These are phyloP conservation scores for Jasminum sambac DNA, from an alignment of 257 asterid genomes.

Conservation along the genomic window DNA sequence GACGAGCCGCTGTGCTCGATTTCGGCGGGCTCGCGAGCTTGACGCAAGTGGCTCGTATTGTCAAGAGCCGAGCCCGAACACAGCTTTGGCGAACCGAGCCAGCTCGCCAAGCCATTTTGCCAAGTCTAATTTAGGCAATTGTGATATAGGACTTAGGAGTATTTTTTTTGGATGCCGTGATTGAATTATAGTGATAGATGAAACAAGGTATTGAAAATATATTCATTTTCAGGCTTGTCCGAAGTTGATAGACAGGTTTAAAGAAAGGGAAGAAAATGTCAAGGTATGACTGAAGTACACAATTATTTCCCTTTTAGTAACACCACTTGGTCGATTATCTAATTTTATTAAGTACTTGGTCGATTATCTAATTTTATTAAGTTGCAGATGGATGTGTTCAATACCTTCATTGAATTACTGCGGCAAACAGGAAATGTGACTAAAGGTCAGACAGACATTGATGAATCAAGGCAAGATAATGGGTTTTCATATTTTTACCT, in stretches of 20 bases:
- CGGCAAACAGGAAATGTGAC: constrained; percentile 97
- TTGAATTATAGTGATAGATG: constrained; percentile 16
- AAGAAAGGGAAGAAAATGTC: constrained; percentile 98
- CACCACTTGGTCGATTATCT: constrained; percentile 22
- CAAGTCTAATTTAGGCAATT: no score
- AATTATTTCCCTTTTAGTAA: constrained; percentile 2
- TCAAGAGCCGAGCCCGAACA: no score
- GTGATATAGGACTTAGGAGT: constrained; percentile 9
- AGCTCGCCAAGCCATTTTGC: no score
- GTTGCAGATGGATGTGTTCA: constrained; percentile 95
- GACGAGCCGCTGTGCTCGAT: no score
- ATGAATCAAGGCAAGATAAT: constrained; percentile 77
- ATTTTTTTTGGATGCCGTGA: not conserved
- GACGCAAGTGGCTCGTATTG: no score
- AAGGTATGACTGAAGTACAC: constrained; percentile 54
- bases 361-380: constrained; percentile 26
- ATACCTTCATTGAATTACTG: constrained; percentile 86
- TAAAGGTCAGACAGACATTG: constrained; percentile 75
- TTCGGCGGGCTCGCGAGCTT: no score
- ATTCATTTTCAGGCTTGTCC: constrained; percentile 85
- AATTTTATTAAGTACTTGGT: constrained; percentile 18
- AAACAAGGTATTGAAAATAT: constrained; percentile 12
- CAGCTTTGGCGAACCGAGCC: no score
- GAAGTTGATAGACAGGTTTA: constrained; percentile 92
- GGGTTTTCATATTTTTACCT: not conserved